Percentiles rank a stretch among this genome's conserved stretches.
Evolutionary conservation across 2,329 filamentous ascomycete genomes (phyloP).

Genomic region (Phialophora verrucosa): DNA sequence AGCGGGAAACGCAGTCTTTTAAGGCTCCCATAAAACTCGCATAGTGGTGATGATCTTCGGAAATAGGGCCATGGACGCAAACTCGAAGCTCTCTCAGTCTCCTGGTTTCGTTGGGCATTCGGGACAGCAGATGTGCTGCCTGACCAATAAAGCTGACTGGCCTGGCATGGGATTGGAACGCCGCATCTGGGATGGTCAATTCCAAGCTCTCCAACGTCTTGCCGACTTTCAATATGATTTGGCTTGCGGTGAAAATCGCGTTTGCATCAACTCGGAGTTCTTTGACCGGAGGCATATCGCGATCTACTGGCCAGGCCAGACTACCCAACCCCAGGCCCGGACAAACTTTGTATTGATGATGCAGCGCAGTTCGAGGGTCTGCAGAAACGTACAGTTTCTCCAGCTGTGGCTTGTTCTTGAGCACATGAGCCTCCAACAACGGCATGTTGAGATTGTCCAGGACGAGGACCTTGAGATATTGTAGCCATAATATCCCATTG

Average conservation of each 20-base stretch:
- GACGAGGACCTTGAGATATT: slow-evolving; percentile 29
- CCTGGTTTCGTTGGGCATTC: not conserved
- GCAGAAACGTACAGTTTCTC: slow-evolving; percentile 27
- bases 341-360: slow-evolving; percentile 15
- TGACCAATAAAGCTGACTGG: slow-evolving; percentile 8
- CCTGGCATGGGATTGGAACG: not conserved
- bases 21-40: slow-evolving; percentile 29
- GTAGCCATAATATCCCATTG: slow-evolving; percentile 22
- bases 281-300: slow-evolving; percentile 18
- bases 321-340: not conserved
- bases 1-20: slow-evolving; percentile 17
- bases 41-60: slow-evolving; percentile 12
- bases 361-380: slow-evolving; percentile 31
- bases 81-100: slow-evolving; percentile 28
- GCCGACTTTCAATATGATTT: slow-evolving; percentile 7
- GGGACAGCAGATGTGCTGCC: not conserved
- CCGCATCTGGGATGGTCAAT: slow-evolving; percentile 17
- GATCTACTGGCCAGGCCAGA: slow-evolving; percentile 7
- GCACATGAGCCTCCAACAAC: slow-evolving; percentile 23
- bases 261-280: slow-evolving; percentile 33
- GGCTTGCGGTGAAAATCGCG: slow-evolving; percentile 16
- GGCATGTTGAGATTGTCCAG: slow-evolving; percentile 36
- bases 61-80: slow-evolving; percentile 26
- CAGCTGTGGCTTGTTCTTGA: slow-evolving; percentile 34
- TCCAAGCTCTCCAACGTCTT: slow-evolving; percentile 28